Conservation (phyloP, 1,284 basidiomycete species). For the Rhodotorula sp. region DNA sequence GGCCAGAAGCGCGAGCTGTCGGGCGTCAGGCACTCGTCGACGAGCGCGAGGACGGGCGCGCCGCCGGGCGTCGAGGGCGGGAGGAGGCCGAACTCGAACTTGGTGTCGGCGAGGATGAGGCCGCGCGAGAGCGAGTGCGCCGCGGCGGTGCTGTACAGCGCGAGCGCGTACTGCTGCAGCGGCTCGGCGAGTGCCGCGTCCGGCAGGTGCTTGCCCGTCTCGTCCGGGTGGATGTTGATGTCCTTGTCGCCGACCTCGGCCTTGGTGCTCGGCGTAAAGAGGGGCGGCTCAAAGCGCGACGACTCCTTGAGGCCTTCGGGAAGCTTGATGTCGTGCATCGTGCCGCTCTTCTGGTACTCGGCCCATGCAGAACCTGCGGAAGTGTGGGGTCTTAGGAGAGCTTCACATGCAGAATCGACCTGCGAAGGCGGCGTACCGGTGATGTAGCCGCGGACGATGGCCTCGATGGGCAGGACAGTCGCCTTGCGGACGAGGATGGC, state of each 20-base stretch:
- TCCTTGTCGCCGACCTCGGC: constrained; percentile 93
- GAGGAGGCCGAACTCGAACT: constrained; percentile 82
- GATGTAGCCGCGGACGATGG: constrained; percentile 94
- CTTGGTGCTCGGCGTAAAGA: constrained; percentile 97
- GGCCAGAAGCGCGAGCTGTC: constrained; percentile 99
- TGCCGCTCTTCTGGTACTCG: constrained; percentile 86
- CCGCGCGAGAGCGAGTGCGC: constrained; percentile 74
- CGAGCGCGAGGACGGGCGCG: constrained; percentile 67
- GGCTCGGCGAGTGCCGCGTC: constrained; percentile 62
- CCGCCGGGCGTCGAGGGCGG: constrained; percentile 52
- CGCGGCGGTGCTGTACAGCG: constrained; percentile 75
- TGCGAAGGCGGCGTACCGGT: constrained; percentile 61
- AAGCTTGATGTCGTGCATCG: constrained; percentile 82
- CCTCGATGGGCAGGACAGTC: constrained; percentile 89
- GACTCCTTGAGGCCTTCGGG: constrained; percentile 81
- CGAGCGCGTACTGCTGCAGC: constrained; percentile 64
- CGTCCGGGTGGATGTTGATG: constrained; percentile 93
- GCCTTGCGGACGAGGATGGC: constrained; percentile 91
- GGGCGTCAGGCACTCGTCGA: constrained; percentile 95
- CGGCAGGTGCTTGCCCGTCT: constrained; percentile 72
- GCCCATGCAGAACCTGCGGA: constrained; percentile 79
- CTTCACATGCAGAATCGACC: too few relatives aligned
- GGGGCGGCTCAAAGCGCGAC: constrained; percentile 73
- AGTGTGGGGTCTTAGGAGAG: too few relatives aligned
- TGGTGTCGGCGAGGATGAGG: constrained; percentile 95